Evolutionary conservation across 108 stramenopile species (phyloP).

Genomic region (Nitzschia sp.): DNA sequence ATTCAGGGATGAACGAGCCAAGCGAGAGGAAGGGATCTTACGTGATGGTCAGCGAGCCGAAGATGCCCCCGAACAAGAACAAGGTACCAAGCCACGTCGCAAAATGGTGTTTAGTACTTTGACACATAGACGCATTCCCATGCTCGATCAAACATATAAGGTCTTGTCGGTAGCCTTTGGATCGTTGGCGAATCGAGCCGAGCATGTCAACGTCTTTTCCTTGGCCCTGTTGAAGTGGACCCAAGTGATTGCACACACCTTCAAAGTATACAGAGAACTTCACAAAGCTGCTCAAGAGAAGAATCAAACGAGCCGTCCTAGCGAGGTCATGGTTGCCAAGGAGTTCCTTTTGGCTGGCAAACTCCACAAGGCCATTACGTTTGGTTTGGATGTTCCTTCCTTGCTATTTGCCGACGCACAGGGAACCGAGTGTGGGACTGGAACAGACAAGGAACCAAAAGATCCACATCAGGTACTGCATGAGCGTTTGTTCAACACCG

Average conservation of each 20-base stretch:
- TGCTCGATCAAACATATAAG: conserved; percentile 61
- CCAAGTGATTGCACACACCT: conserved; percentile 65
- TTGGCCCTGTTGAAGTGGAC: conserved; percentile 71
- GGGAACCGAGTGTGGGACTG: conserved; percentile 63
- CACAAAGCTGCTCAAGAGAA: conserved; percentile 45
- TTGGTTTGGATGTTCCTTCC: conserved; percentile 83
- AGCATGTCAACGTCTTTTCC: conserved; percentile 74
- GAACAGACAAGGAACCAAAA: conserved; percentile 11
- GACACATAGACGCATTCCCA: conserved; percentile 47
- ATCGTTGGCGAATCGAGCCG: conserved; percentile 65
- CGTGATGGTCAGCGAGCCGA: conserved; percentile 14
- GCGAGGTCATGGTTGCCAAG: conserved; percentile 68
- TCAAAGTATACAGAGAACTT: conserved; percentile 65
- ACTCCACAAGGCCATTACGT: conserved; percentile 78
- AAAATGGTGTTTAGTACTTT: conserved; percentile 38
- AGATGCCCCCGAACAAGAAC: not conserved
- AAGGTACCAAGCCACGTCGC: not conserved
- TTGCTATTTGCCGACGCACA: conserved; percentile 78
- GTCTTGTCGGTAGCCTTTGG: conserved; percentile 72
- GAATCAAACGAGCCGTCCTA: conserved; percentile 18
- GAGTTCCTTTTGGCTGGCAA: conserved; percentile 78
- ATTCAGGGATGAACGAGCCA: conserved; percentile 30
- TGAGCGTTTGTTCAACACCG: conserved; percentile 58
- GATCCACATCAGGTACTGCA: conserved; percentile 63
- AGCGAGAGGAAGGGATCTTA: conserved; percentile 31